These are phyloP conservation scores for Limnomonas spitsbergensis DNA, from an alignment of 139 green algal genomes.

Conservation along the genomic window DNA sequence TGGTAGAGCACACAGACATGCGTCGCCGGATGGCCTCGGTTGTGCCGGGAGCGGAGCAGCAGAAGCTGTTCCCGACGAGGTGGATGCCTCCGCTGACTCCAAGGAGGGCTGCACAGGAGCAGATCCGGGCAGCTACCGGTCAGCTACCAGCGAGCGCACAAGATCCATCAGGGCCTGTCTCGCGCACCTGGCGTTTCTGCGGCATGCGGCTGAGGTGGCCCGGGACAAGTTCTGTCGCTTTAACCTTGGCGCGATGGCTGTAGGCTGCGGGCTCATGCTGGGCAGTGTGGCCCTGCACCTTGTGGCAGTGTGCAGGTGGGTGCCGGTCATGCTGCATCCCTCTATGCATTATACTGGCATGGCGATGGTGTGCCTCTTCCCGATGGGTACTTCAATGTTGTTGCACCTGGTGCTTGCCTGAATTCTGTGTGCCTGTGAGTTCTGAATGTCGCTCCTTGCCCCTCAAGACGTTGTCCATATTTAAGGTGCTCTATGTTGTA, in stretches of 20 bases:
- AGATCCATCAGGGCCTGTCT: too few relatives aligned
- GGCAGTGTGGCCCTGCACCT: constrained; percentile 20
- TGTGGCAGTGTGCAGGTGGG: constrained; percentile 2
- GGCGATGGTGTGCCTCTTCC: too few relatives aligned
- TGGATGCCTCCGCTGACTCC: constrained; percentile 9
- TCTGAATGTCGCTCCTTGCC: too few relatives aligned
- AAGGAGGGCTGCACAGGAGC: not conserved
- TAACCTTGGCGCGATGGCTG: constrained; percentile 42
- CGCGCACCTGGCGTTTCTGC: constrained; percentile 25
- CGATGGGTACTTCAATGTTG: too few relatives aligned
- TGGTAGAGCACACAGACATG: not conserved
- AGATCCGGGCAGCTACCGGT: not conserved
- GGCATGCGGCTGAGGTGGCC: constrained; percentile 50
- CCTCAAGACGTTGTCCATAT: too few relatives aligned
- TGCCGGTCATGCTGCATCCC: not conserved
- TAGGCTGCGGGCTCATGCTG: constrained; percentile 50
- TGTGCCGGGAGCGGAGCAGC: too few relatives aligned
- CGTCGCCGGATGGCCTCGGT: not conserved
- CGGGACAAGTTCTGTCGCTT: constrained; percentile 76
- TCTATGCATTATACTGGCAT: not conserved
- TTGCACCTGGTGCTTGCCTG: too few relatives aligned
- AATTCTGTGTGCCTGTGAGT: too few relatives aligned
- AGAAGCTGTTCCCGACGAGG: constrained; percentile 1
- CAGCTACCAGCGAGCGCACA: not conserved
- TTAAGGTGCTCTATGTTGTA: too few relatives aligned